phyloP scores from a whole-genome alignment of 495 filamentous ascomycete genomes.

The Penicillium chermesinum region DNA sequence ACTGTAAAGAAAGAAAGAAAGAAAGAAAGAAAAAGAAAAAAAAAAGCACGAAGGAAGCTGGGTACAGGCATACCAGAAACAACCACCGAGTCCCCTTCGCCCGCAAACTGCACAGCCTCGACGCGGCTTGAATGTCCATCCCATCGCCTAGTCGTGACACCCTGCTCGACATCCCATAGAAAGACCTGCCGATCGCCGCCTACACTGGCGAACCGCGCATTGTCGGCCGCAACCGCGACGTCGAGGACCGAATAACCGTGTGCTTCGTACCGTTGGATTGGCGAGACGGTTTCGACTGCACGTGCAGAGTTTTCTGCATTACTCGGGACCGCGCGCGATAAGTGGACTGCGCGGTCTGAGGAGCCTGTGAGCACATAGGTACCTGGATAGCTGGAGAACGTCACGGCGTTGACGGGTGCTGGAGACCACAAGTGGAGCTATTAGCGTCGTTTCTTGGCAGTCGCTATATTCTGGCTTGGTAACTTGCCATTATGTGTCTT shows the following conservation, averaged over 20 bases:
- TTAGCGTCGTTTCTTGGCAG: neutral
- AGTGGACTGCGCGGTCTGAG: conserved; percentile 75
- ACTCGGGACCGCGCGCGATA: conserved; percentile 62
- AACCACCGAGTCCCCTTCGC: conserved; percentile 61
- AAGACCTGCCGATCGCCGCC: conserved; percentile 89
- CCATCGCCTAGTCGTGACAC: conserved; percentile 68
- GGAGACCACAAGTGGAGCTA: conserved; percentile 1
- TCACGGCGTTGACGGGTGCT: conserved; percentile 41
- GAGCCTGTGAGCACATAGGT: conserved; percentile 73
- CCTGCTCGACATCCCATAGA: conserved; percentile 86
- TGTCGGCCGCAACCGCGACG: conserved; percentile 66
- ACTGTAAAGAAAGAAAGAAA: neutral
- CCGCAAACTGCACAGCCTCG: conserved; percentile 73
- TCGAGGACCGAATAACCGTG: conserved; percentile 90
- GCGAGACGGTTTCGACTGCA: conserved; percentile 37
- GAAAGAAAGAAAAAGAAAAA: no score
- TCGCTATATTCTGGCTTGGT: no score
- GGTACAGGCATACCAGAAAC: conserved; percentile 62
- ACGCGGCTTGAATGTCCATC: conserved; percentile 66
- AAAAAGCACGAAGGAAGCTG: no score
- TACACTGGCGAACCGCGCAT: conserved; percentile 71
- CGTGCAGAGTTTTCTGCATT: conserved; percentile 31
- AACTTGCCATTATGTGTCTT: conserved; percentile 43
- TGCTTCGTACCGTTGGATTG: conserved; percentile 80
- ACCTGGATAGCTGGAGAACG: conserved; percentile 35